Base-by-base conservation (phyloP, 768 basidiomycete species). In the Pholiota conissans region DNA sequence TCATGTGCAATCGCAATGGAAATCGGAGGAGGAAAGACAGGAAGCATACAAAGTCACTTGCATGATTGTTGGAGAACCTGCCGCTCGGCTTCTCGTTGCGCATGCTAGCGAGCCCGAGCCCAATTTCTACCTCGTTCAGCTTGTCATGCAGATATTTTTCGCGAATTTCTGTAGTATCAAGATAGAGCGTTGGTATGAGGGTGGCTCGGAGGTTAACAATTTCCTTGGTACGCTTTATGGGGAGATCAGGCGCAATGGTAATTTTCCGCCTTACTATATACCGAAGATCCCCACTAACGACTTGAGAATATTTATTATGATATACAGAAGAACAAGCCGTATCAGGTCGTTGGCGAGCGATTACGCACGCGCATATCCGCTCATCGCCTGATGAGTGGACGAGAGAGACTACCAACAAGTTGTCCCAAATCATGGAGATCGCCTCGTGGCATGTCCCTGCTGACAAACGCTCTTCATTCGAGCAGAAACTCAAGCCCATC, bases 401-500 rank as follows among this genome's bases (percentile, higher is more conserved):
- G 11, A 34, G 20, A 22, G 55, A 63, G 13, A 37, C 65, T 10
- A 40, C 56, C n/a, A 26, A 37, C 20, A 29, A 24, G 5, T 24
- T 69, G 0, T 3, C 26, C 6, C 46, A 42, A 1, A 29, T 67
- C 18, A 26, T 67, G 18, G 28, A 22, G n/a, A 27, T 69, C 27
- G 57, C 65, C 5, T 37, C 20, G 3, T 68, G 67, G 67, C 32
- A 40, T 7, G 28, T 52, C 14, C 48, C 47, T 32, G 35, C 52
- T 0, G 62, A 67, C 3, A 37, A 63, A 10, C n/a, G 22, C 28
- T 5, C 11, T 5, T 1, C 57, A 6, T 69, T 73, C 49, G 51
- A 58, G 22, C 63, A 64, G 30, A 67, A 69, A 34, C 62, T 72
- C 20, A 39, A 18, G 5, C 64, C 67, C 2, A 67, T 71, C 34